Evolutionary conservation across 306 rosid species (phyloP), one percentile per base, ranked within the genome.

Genomic region (Rosa lucieae): DNA sequence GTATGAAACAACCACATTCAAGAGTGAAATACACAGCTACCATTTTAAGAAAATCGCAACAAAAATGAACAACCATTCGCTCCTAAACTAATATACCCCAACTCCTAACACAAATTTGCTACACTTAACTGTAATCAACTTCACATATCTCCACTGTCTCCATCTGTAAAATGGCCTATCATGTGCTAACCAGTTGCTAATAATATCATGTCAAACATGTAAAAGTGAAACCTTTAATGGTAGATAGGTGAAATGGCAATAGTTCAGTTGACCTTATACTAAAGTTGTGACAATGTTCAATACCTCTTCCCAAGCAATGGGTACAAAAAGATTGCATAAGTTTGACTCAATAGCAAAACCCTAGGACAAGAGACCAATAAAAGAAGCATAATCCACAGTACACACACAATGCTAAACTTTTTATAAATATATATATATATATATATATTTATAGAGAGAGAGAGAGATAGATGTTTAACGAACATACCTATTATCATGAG

Each of bases 401-500:
- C 66, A 73, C 23, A 35, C 32, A 37, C 52, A 73, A 14, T 10
- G 8, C 2, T 10, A 15, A 6, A 37, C 46, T 49, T 72, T 9
- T 5, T 14, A 32, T 32, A 32, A 1, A 32, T 32, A 32, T 1
- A 32, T 32, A 32, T 32, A 29, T 29, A 29, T 29, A 29, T 29
- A 29, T 29, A 29, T 29, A 29, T 29, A 29, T 29, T 29, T 29
- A 29, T 5, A 29, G 15, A 71, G 75, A 70, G 40, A 47, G 76
- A 49, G 13, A 70, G 21, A 72, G 76, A 72, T 5, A 51, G 35
- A 44, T 37, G 26, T 39, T 74, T 12, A 40, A 44, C 9, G 15
- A 40, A 20, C 53, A 74, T 84, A 94, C 98, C 97, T 94, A 77
- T 79, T 92, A 88, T 94, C 97, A 61, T 20, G 89, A 81, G 97